Evolutionary conservation across 2,329 filamentous ascomycete genomes (phyloP).

Genomic region (Botrytis fragariae): DNA sequence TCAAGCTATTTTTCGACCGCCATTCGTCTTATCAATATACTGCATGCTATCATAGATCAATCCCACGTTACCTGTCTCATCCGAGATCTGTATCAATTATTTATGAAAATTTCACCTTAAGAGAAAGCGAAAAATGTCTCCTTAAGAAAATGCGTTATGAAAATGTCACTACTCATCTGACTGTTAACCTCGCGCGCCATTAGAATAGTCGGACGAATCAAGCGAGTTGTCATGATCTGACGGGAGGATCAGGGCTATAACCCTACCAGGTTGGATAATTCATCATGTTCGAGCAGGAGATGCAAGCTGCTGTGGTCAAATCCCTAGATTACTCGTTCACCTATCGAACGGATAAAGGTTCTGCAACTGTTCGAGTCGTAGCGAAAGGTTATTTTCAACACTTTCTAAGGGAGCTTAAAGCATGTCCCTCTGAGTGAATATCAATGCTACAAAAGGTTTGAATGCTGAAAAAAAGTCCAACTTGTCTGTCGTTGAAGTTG

Average conservation of each 20-base stretch:
- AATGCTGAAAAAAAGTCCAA: background rate
- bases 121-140: accelerated
- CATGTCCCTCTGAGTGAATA: background rate
- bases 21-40: background rate
- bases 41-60: background rate
- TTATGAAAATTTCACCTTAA: accelerated
- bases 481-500: background rate
- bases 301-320: background rate
- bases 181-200: no score
- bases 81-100: background rate
- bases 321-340: background rate
- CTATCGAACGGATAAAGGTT: background rate
- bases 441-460: background rate
- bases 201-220: no score
- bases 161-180: no score
- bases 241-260: background rate
- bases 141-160: no score
- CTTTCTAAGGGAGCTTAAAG: background rate
- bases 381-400: background rate
- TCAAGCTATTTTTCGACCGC: background rate
- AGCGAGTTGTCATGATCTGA: background rate
- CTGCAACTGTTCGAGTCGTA: background rate
- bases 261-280: background rate
- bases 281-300: background rate
- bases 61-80: background rate